Conservation (phyloP, 2,329 filamentous ascomycete species). For the Huntiella moniliformis region DNA sequence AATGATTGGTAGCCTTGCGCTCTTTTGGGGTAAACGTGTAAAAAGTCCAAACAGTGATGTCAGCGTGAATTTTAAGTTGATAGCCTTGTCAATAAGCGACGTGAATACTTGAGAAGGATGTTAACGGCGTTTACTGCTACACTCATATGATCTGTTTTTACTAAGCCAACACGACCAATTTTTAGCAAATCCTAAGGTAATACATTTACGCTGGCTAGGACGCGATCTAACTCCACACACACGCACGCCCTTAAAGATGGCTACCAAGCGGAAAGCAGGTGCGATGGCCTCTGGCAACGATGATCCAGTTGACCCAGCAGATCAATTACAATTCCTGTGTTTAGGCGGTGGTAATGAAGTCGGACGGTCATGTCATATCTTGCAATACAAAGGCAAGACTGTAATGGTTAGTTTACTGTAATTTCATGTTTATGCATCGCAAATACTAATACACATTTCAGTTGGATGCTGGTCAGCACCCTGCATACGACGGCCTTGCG, state of each 20-base stretch:
- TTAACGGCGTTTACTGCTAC: too few relatives aligned
- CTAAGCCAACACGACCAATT: too few relatives aligned
- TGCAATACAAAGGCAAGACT: slow-evolving; percentile 98
- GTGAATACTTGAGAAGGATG: too few relatives aligned
- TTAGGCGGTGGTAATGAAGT: slow-evolving; percentile 94
- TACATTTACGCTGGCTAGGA: too few relatives aligned
- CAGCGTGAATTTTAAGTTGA: not conserved
- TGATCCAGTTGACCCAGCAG: slow-evolving; percentile 77
- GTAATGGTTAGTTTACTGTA: slow-evolving; percentile 54
- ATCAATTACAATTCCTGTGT: slow-evolving; percentile 87
- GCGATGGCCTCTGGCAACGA: slow-evolving; percentile 29
- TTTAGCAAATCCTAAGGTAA: too few relatives aligned
- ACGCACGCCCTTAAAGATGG: slow-evolving; percentile 41
- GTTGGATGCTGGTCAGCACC: slow-evolving; percentile 95
- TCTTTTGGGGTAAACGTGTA: not conserved
- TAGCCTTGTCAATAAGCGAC: not conserved
- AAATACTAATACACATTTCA: slow-evolving; percentile 21
- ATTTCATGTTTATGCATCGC: not conserved
- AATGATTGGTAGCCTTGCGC: slow-evolving; percentile 9
- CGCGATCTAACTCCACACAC: too few relatives aligned
- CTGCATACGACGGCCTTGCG: slow-evolving; percentile 84
- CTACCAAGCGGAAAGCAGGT: slow-evolving; percentile 71
- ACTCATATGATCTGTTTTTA: too few relatives aligned
- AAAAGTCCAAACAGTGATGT: too few relatives aligned
- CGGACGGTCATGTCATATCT: slow-evolving; percentile 87